A percentile compares a stretch with the other conserved stretches of the same genome.
Evolutionary conservation across 495 filamentous ascomycete genomes (phyloP).

Genomic region (Penicillium lagena): DNA sequence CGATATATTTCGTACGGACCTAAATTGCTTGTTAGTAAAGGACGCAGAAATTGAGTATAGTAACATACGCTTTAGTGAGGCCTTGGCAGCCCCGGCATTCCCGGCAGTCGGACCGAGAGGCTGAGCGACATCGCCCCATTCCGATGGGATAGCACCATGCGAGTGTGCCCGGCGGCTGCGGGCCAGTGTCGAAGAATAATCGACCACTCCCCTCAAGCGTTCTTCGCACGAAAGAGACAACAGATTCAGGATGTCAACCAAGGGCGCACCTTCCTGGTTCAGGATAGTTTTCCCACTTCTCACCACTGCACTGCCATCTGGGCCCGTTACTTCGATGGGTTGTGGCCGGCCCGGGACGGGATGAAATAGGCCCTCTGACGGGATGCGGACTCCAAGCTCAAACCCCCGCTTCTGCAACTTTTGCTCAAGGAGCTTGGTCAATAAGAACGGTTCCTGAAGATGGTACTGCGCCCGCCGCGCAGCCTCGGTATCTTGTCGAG

Average conservation of each 20-base stretch:
- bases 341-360: conserved; percentile 40
- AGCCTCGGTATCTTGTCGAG: conserved; percentile 35
- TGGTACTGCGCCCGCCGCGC: conserved; percentile 46
- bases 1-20: conserved; percentile 34
- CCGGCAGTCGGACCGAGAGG: conserved; percentile 26
- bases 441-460: conserved; percentile 54
- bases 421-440: conserved; percentile 40
- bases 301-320: conserved; percentile 48
- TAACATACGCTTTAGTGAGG: conserved; percentile 53
- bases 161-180: conserved; percentile 62
- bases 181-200: conserved; percentile 61
- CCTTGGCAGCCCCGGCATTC: conserved; percentile 30
- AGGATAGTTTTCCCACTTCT: conserved; percentile 55
- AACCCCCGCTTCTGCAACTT: conserved; percentile 41
- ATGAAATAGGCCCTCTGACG: conserved; percentile 55
- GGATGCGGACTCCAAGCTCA: conserved; percentile 55
- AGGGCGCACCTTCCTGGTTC: conserved; percentile 56
- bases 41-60: neutral
- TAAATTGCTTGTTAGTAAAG: conserved; percentile 16
- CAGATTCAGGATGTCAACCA: conserved; percentile 70
- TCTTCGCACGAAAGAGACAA: conserved; percentile 71
- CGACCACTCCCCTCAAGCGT: conserved; percentile 58
- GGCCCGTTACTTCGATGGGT: conserved; percentile 48
- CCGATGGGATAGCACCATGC: conserved; percentile 61
- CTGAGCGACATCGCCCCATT: conserved; percentile 62